A percentile compares a stretch with the other conserved stretches of the same genome.
These are phyloP conservation scores for Reutealis trisperma DNA, from an alignment of 345 rosid genomes.

Conservation along the genomic window DNA sequence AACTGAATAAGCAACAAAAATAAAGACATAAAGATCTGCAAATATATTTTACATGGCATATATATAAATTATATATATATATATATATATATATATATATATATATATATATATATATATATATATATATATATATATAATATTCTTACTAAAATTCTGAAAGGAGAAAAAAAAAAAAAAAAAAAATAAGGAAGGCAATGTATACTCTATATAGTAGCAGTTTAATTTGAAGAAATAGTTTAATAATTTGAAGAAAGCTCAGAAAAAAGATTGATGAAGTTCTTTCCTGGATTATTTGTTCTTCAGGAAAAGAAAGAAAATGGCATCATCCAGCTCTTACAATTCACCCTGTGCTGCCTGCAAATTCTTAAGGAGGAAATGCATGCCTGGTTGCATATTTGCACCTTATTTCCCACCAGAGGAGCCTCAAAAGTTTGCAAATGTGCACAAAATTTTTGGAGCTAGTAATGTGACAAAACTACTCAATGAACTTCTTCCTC, in stretches of 20 bases:
- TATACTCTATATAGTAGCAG: too few relatives aligned
- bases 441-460: slow-evolving; percentile 95
- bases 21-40: too few relatives aligned
- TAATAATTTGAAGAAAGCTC: slow-evolving; percentile 22
- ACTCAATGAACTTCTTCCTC: slow-evolving; percentile 82
- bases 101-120: too few relatives aligned
- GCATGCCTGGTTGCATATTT: slow-evolving; percentile 89
- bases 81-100: too few relatives aligned
- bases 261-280: slow-evolving; percentile 24
- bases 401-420: slow-evolving; percentile 98
- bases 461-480: slow-evolving; percentile 95
- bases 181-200: not conserved
- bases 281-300: not conserved
- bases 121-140: too few relatives aligned
- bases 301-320: slow-evolving; percentile 13
- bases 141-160: not conserved
- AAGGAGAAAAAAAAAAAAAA: not conserved
- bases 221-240: too few relatives aligned
- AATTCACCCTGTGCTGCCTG: slow-evolving; percentile 98
- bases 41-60: too few relatives aligned
- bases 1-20: not conserved
- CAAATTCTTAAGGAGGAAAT: slow-evolving; percentile 88
- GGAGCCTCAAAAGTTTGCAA: slow-evolving; percentile 91
- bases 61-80: too few relatives aligned
- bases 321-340: slow-evolving; percentile 82